Base-by-base conservation (phyloP, 106 monocot species). In the Alisma plantagoaquatica region DNA sequence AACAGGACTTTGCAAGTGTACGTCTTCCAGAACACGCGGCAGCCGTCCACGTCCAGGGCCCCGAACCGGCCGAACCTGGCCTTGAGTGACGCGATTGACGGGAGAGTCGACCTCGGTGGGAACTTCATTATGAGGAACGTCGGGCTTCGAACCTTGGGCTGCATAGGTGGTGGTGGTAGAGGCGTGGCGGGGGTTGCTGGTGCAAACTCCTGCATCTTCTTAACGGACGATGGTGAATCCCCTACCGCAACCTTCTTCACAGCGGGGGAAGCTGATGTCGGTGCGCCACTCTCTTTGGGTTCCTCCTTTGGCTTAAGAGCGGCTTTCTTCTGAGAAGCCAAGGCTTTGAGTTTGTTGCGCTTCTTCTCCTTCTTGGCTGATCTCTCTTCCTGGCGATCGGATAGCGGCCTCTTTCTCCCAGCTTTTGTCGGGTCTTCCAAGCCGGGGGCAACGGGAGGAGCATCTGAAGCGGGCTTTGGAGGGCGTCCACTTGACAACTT, bases 61-160 rank as follows among this genome's bases (percentile, higher is more conserved):
- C 86, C 86, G 35, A 87, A 87, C 1, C 86, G 66, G 1, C 74
- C 86, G 22, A 87, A 81, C 57, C 60, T 66, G 21, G 71, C 81
- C 67, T 81, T 81, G 42, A 81, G 60, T 0, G 74, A 64, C 2
- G 86, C 68, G 18, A 81, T 64, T 6, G 86, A 74, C 2, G 86
- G 86, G 28, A 87, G 71, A 3, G 81, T 69, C 4, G 68, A 43
- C 15, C 70, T 60, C 2, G 64, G 59, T 1, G 81, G 86, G 48
- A 81, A 81, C 49, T 75, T 87, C 81, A 87, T 81, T 43, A 81
- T 53, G 49, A 87, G 56, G 26, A 50, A 71, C 0, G 81, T 87
- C 18, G 86, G 74, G 17, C 33, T 60, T n/a, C 27, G 38, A 6
- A 58, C 25, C 51, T 44, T 61, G 4, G 71, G 58, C n/a, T n/a